Conservation (phyloP, 805 yeast species). For the Naumovozyma castellii region DNA sequence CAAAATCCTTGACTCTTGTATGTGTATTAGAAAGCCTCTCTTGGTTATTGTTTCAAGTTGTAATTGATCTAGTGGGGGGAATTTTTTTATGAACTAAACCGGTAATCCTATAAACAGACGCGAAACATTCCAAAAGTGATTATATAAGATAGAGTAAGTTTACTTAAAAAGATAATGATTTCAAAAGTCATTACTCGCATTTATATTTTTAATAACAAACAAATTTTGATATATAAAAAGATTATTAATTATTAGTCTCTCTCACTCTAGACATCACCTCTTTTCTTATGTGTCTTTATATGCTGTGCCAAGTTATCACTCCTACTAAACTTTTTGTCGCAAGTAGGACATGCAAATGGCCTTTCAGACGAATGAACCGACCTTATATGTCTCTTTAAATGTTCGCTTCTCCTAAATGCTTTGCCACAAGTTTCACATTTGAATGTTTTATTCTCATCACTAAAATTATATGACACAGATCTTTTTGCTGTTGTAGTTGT, state of each 20-base stretch:
- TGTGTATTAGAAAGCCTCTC: no score
- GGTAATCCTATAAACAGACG: neutral
- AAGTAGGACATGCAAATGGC: slow-evolving; percentile 49
- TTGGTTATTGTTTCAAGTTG: neutral
- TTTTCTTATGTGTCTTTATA: slow-evolving; percentile 40
- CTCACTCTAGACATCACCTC: slow-evolving; percentile 19
- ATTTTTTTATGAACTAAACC: neutral
- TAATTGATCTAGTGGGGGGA: neutral
- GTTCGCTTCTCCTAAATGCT: slow-evolving; percentile 53
- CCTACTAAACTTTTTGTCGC: slow-evolving; percentile 55
- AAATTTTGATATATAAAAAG: no score
- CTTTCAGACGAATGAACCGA: slow-evolving; percentile 54
- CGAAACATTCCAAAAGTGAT: no score
- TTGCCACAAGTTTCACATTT: slow-evolving; percentile 33
- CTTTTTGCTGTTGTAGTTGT: neutral
- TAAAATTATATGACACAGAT: slow-evolving; percentile 1
- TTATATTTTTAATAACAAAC: no score
- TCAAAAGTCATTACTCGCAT: no score
- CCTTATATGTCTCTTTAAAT: slow-evolving; percentile 55
- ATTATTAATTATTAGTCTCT: no score
- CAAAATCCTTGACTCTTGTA: no score
- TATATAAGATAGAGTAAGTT: no score
- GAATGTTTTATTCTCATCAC: slow-evolving; percentile 31
- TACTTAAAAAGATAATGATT: no score
- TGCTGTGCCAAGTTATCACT: slow-evolving; percentile 63